Conservation (phyloP, 306 rosid species). For the Begonia fuchsioides region DNA sequence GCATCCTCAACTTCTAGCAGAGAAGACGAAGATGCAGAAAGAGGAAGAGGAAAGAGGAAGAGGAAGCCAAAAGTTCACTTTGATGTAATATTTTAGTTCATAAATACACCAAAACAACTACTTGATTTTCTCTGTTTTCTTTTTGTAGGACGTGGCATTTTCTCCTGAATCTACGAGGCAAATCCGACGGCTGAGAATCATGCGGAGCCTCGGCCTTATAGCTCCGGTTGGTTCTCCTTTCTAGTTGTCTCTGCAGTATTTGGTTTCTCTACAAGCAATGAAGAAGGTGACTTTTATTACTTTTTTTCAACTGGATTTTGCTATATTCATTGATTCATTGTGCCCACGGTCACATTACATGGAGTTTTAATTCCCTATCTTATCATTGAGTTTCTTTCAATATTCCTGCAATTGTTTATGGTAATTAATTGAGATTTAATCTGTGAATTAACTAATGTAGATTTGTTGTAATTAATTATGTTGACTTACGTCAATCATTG, state of each 20-base stretch:
- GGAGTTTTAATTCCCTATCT: too few relatives aligned
- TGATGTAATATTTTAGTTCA: conserved; percentile 41
- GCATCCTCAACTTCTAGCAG: conserved; percentile 41
- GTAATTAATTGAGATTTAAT: too few relatives aligned
- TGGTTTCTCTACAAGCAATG: neutral
- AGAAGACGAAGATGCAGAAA: conserved; percentile 27
- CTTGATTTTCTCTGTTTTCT: conserved; percentile 1
- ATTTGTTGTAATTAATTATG: too few relatives aligned
- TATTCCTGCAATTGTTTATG: too few relatives aligned
- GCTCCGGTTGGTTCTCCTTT: conserved; percentile 69
- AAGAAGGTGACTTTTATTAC: too few relatives aligned
- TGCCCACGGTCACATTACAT: too few relatives aligned
- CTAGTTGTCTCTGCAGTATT: neutral
- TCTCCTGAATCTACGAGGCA: conserved; percentile 29
- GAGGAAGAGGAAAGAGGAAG: conserved; percentile 52
- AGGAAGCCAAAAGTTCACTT: conserved; percentile 57
- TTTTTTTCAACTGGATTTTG: too few relatives aligned
- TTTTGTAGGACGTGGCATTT: conserved; percentile 35
- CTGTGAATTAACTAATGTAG: too few relatives aligned
- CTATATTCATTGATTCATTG: too few relatives aligned
- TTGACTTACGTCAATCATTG: too few relatives aligned
- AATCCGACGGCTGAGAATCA: conserved; percentile 50
- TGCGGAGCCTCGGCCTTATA: conserved; percentile 62
- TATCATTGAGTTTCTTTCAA: too few relatives aligned
- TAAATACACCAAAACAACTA: neutral